These are phyloP conservation scores for Tylopilus felleus DNA, from an alignment of 768 basidiomycete genomes.

Conservation along the genomic window DNA sequence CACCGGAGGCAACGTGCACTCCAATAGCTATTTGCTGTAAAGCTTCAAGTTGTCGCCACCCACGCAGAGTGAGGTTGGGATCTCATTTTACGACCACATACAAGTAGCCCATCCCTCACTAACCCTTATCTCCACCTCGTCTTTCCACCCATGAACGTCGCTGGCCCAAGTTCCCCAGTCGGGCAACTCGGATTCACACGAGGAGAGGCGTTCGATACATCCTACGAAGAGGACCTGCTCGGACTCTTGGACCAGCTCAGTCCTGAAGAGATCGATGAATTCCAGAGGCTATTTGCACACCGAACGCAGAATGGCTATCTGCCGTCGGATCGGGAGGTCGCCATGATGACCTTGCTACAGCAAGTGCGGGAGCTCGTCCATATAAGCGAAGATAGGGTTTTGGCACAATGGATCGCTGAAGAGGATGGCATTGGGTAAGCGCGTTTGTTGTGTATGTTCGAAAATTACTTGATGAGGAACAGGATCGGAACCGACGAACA, in stretches of 20 bases:
- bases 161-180: constrained; percentile 20
- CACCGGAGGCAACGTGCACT: too few species aligned
- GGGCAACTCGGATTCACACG: not conserved
- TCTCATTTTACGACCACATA: not conserved
- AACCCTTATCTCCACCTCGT: not conserved
- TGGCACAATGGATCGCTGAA: constrained; percentile 22
- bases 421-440: not conserved
- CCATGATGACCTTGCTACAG: constrained; percentile 23
- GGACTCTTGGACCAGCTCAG: constrained; percentile 20
- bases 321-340: constrained; percentile 24
- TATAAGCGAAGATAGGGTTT: constrained; percentile 19
- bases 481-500: not conserved
- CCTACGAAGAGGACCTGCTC: constrained; percentile 25
- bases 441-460: not conserved
- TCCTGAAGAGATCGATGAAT: constrained; percentile 16
- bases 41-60: too few species aligned
- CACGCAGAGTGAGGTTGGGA: too few species aligned
- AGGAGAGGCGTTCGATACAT: constrained; percentile 10
- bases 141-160: constrained; percentile 19
- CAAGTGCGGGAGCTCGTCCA: constrained; percentile 18
- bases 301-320: not conserved
- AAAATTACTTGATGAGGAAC: not conserved
- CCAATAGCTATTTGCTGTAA: too few species aligned
- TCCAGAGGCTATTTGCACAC: constrained; percentile 4
- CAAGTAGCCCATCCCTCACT: not conserved